A percentile compares a stretch with the other conserved stretches of the same genome.
Evolutionary conservation across 495 filamentous ascomycete species (phyloP).

Genomic region (Geopyxis carbonaria): DNA sequence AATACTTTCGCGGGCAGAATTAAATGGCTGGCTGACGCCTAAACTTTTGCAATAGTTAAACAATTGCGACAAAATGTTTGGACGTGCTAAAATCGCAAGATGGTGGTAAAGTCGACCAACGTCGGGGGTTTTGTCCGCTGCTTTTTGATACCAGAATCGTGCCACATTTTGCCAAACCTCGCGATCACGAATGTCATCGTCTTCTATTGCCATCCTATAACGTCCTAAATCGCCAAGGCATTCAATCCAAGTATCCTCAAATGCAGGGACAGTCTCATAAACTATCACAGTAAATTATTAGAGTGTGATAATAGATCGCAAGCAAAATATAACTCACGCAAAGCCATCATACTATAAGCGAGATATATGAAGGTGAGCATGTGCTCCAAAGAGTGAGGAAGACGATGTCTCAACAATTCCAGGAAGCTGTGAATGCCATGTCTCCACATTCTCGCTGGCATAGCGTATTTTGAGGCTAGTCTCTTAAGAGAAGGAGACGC

Average conservation of each 20-base stretch:
- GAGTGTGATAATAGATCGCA: background rate
- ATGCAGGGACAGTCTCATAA: constrained; percentile 55
- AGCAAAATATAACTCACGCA: constrained; percentile 25
- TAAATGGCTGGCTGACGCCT: constrained; percentile 29
- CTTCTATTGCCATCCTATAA: constrained; percentile 66
- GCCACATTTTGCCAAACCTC: constrained; percentile 67
- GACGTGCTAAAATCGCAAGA: constrained; percentile 61
- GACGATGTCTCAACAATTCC: constrained; percentile 49
- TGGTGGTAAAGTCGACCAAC: constrained; percentile 72
- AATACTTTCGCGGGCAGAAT: constrained; percentile 42
- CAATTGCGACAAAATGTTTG: constrained; percentile 54
- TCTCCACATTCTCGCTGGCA: constrained; percentile 75
- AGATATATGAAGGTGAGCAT: constrained; percentile 72
- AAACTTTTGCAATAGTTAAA: constrained; percentile 44
- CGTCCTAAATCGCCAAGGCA: constrained; percentile 64
- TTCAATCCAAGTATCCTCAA: constrained; percentile 80
- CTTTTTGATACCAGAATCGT: constrained; percentile 65
- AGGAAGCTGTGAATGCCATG: constrained; percentile 67
- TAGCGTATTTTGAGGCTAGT: constrained; percentile 52
- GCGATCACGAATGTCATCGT: constrained; percentile 49
- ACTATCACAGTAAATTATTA: constrained; percentile 27
- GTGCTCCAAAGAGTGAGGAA: constrained; percentile 55
- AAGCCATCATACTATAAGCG: constrained; percentile 64
- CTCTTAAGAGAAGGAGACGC: constrained; percentile 40
- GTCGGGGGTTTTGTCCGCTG: constrained; percentile 50